phyloP scores from a whole-genome alignment of 2,329 filamentous ascomycete species.

The Aspergillus tamarii region DNA sequence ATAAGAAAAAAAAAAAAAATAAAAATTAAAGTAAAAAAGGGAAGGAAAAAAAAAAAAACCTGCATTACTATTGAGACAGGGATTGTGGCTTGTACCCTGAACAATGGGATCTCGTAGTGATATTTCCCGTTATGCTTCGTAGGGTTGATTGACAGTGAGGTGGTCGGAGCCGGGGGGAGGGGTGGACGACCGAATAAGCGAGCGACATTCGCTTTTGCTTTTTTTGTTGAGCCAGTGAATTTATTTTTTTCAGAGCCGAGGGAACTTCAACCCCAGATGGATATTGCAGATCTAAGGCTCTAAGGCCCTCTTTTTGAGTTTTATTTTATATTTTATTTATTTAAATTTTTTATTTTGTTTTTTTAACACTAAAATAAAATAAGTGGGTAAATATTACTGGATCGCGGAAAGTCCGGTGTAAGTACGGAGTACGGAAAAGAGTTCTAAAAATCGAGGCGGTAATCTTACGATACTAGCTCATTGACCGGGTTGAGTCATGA shows the following conservation, averaged over 20 bases:
- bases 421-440: not conserved
- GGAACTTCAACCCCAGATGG: not conserved
- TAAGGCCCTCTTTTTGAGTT: not conserved
- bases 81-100: constrained; percentile 6
- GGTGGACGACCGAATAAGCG: not conserved
- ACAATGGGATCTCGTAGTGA: not conserved
- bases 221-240: not conserved
- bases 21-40: not conserved
- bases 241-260: not conserved
- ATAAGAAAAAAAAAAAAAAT: not conserved
- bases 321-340: too few species aligned
- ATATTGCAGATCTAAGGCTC: not conserved
- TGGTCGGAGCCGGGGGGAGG: not conserved
- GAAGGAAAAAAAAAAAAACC: not conserved
- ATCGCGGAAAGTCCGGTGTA: not conserved
- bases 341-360: not conserved
- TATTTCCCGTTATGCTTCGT: not conserved
- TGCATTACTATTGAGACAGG: constrained; percentile 7
- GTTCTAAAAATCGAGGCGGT: not conserved
- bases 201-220: not conserved
- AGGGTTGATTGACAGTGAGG: not conserved
- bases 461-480: constrained; percentile 1
- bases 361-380: not conserved
- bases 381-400: not conserved
- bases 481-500: constrained; percentile 6